Base-by-base conservation (phyloP, 1,284 basidiomycete species). In the Somion occarium region DNA sequence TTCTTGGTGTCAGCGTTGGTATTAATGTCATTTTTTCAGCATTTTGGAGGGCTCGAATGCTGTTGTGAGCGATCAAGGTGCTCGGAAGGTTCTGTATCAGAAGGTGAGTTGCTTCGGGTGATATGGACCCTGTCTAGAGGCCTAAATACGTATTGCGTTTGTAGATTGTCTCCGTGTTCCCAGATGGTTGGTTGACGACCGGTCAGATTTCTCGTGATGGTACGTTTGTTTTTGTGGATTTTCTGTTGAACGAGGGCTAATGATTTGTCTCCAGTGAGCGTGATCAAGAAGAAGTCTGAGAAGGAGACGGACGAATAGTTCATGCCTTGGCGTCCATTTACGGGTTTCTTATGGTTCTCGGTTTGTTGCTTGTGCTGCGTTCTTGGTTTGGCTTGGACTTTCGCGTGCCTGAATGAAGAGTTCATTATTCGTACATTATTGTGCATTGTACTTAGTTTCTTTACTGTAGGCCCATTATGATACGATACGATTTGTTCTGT, bases 51-150 rank as follows among this genome's bases (percentile, higher is more conserved):
- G 79, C 5, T 81, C 74, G 22, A 79, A 82, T 39, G 73, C 81
- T 46, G 79, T 83, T 59, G 80, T 90, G 9, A 89, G 85, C 61
- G 88, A 91, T 61, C 88, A 91, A 66, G 87, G 87, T 1, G 66
- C 82, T 57, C 70, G 88, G 51, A 91, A 91, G 71, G 72, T 74
- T 11, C 67, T 91, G 23, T 91, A 91, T 68, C 88, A 91, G 64
- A 88, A 85, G 67, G 83, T 80, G 38, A 44, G 69, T 55, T 3
- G 20, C 19, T 27, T 39, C 41, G 19, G 38, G 37, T 15, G 13
- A 2, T 20, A 0, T n/a, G 46, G 9, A 7, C 37, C 24, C 41
- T 49, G 26, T 41, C 44, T 24, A 38, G 13, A 18, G 38, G n/a
- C 46, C 75, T 30, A n/a, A 18, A 22, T 19, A 34, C 26, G 23